Base-by-base conservation (phyloP, 306 rosid genomes). In the Calophaca sinica region DNA sequence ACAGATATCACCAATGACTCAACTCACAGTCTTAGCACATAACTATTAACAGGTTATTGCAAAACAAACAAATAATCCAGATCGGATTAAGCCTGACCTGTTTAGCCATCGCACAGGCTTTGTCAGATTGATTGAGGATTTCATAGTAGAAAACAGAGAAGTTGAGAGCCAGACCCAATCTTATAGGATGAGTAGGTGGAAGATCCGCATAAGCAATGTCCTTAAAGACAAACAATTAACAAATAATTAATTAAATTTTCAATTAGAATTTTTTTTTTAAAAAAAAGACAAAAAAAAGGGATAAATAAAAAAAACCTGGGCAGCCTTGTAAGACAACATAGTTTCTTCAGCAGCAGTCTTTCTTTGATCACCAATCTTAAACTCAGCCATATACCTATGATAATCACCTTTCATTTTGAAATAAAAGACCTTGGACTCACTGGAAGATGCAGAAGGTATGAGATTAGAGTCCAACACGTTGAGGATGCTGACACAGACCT, bases 391-490 rank as follows among this genome's bases (percentile, higher is more conserved):
- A 78, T 90, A 90, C 70, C 96, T 72, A 62, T 90, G 90, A 60
- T 91, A 88, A 74, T 91, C 96, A 4, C 93, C 96, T 48, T 91
- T 88, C 96, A 91, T 87, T 77, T 91, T 91, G 85, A 85, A 80
- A 15, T 91, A 91, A 65, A 91, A 91, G 2, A 91, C 89, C 78
- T 88, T 91, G 0, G 89, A 84, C 70, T 91, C 96, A 9, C 90
- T 79, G 0, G 83, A 11, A 2, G 87, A 29, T 1, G 89, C 89
- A 4, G 96, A 91, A 2, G 90, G 89, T 0, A 91, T 71, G n/a
- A 91, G 86, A 68, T 88, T 75, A 5, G 87, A 80, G 42, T 88
- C 93, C 39, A 88, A 42, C 0, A 90, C 48, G 62, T 48, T 80
- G 49, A 91, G 46, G 12, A 91, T 88, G 15, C 86, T 84, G 9